Percentiles rank a stretch among this genome's conserved stretches.
These are phyloP conservation scores for Skeletonema tropicum DNA, from an alignment of 108 stramenopile genomes.

Conservation along the genomic window DNA sequence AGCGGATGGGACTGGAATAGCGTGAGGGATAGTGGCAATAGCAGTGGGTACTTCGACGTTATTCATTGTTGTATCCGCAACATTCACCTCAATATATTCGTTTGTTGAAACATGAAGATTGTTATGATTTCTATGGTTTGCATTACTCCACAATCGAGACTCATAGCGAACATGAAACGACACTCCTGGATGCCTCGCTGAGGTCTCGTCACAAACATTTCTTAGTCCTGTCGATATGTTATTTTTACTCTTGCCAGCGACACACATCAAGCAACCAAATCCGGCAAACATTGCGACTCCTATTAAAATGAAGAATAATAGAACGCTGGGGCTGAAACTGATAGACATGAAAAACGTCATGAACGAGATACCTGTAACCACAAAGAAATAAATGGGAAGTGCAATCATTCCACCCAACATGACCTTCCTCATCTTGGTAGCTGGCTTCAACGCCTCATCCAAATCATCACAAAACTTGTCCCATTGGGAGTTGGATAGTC, in stretches of 20 bases:
- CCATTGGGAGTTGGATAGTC: not conserved
- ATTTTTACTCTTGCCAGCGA: not conserved
- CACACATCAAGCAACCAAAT: not conserved
- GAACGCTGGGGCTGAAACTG: not conserved
- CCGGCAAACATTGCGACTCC: not conserved
- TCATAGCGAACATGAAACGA: constrained; percentile 10
- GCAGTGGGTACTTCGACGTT: not conserved
- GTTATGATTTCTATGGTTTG: not conserved
- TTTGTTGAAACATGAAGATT: not conserved
- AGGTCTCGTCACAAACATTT: constrained; percentile 9
- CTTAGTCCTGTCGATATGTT: not conserved
- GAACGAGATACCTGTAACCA: not conserved
- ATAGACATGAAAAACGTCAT: not conserved
- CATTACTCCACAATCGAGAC: not conserved
- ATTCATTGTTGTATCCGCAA: not conserved
- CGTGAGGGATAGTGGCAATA: too few species aligned
- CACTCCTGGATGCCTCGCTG: constrained; percentile 4
- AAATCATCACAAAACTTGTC: not conserved
- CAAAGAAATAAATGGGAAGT: not conserved
- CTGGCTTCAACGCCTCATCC: not conserved
- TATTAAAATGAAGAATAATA: not conserved
- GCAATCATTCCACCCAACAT: not conserved
- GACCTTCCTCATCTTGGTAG: not conserved
- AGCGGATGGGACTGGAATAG: not conserved
- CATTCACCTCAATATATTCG: not conserved